Evolutionary conservation across 495 filamentous ascomycete genomes (phyloP).

Genomic region (Margaritispora aquatica): DNA sequence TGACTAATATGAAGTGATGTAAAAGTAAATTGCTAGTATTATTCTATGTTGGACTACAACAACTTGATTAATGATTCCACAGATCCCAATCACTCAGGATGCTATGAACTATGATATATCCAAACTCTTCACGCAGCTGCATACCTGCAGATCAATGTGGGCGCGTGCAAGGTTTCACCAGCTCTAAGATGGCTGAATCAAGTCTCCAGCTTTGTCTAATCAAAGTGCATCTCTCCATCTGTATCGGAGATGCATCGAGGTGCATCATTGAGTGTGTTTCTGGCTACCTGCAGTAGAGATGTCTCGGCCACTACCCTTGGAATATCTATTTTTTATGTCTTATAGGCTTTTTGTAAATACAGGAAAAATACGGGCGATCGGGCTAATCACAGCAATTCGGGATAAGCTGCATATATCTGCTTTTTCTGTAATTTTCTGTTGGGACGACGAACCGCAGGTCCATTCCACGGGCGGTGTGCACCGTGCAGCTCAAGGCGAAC

Average conservation of each 20-base stretch:
- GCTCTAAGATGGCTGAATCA: background rate
- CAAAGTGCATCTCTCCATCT: background rate
- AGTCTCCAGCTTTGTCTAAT: background rate
- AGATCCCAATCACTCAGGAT: background rate
- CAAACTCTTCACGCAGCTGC: background rate
- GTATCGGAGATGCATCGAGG: background rate
- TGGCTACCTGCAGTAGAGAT: background rate
- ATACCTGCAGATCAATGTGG: background rate
- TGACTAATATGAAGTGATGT: background rate
- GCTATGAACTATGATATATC: background rate
- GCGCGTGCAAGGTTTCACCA: background rate
- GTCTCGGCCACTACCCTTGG: background rate
- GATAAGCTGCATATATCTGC: background rate
- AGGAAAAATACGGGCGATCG: background rate
- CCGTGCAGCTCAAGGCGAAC: background rate
- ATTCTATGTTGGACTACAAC: background rate
- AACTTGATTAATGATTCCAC: background rate
- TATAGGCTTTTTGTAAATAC: background rate
- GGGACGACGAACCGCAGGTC: background rate
- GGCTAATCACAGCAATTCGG: background rate
- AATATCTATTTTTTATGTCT: background rate
- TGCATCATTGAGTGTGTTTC: background rate
- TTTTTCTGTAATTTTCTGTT: background rate
- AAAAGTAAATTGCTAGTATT: background rate
- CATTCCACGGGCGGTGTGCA: background rate